Evolutionary conservation across 2,329 filamentous ascomycete genomes (phyloP).

Genomic region (Zymoseptoria ardabiliae): DNA sequence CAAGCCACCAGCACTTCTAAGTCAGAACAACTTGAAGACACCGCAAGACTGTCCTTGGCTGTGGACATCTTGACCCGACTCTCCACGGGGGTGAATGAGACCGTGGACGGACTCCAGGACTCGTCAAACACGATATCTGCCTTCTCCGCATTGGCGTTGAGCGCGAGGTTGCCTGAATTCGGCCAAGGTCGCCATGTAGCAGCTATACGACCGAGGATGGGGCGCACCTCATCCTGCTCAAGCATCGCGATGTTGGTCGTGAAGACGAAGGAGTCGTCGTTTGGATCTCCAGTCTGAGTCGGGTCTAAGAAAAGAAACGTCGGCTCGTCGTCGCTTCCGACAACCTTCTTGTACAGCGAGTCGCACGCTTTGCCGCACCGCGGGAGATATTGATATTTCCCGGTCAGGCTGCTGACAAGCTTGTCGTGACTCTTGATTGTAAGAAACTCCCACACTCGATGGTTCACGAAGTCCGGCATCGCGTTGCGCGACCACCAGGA

Average conservation of each 20-base stretch:
- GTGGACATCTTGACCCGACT: background rate
- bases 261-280: constrained; percentile 51
- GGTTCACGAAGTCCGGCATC: constrained; percentile 32
- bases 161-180: constrained; percentile 7
- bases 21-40: no score
- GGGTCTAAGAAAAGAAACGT: constrained; percentile 56
- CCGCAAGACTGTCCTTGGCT: no score
- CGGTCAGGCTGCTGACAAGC: constrained; percentile 33
- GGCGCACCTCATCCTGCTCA: constrained; percentile 41
- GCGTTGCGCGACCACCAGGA: constrained; percentile 34
- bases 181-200: constrained; percentile 38
- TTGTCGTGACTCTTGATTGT: constrained; percentile 31
- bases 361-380: constrained; percentile 52
- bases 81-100: background rate
- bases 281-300: constrained; percentile 38
- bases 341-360: constrained; percentile 45
- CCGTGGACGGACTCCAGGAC: constrained; percentile 1
- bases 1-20: no score
- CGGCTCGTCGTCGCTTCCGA: constrained; percentile 15
- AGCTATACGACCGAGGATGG: constrained; percentile 41
- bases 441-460: constrained; percentile 40
- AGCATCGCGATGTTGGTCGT: constrained; percentile 42
- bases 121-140: constrained; percentile 5
- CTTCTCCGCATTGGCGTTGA: background rate
- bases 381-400: constrained; percentile 45